Evolutionary conservation across 2,329 filamentous ascomycete genomes (phyloP).

Genomic region (Teratosphaeria pseudoeucalypti): DNA sequence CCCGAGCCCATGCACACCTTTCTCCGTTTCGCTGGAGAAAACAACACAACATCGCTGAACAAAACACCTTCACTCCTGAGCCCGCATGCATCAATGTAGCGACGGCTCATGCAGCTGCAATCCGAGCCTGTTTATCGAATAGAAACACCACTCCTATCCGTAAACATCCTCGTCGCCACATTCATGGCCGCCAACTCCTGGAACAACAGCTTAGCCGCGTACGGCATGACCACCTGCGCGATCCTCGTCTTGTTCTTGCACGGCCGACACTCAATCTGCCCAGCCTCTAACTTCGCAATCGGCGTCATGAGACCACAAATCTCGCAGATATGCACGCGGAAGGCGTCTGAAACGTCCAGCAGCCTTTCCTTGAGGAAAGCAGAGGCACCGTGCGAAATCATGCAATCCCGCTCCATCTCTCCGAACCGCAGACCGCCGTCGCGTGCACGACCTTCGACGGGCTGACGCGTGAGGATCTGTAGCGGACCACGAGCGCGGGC

Average conservation of each 20-base stretch:
- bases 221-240: conserved; percentile 93
- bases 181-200: conserved; percentile 98
- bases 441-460: conserved; percentile 93
- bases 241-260: conserved; percentile 99
- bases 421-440: conserved; percentile 98
- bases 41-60: neutral
- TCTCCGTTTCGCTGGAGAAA: neutral
- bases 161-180: conserved; percentile 96
- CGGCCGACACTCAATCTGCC: conserved; percentile 89
- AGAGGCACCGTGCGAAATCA: conserved; percentile 98
- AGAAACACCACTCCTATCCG: conserved; percentile 32
- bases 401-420: conserved; percentile 99
- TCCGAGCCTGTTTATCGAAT: conserved; percentile 11
- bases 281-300: conserved; percentile 93
- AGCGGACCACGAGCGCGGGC: conserved; percentile 94
- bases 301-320: conserved; percentile 98
- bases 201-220: conserved; percentile 95
- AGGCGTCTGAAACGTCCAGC: conserved; percentile 95
- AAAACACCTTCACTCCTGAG: neutral
- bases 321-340: conserved; percentile 96
- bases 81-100: no score
- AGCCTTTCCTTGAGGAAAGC: conserved; percentile 95
- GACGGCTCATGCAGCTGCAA: no score
- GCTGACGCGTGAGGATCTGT: conserved; percentile 93
- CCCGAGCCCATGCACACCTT: neutral